Evolutionary conservation across 2,329 filamentous ascomycete genomes (phyloP).

Genomic region (Fusarium guadeloupense): DNA sequence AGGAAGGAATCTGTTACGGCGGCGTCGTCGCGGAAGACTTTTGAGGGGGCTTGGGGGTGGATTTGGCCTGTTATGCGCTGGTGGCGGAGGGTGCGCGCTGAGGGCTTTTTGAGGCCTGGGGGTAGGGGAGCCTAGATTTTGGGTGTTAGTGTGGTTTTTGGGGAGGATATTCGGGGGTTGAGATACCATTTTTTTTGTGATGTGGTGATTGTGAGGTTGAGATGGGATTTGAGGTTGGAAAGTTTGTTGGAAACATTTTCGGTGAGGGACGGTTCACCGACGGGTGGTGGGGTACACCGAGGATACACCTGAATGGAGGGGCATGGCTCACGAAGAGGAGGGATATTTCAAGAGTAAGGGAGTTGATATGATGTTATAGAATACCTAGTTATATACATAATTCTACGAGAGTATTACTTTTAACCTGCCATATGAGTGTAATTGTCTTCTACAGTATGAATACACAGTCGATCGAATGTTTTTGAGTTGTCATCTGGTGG

Average conservation of each 20-base stretch:
- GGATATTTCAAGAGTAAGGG: background rate
- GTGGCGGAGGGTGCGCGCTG: conserved; percentile 65
- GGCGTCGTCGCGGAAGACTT: conserved; percentile 62
- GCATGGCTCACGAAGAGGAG: conserved; percentile 6
- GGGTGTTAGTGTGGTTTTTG: background rate
- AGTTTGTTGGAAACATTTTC: conserved; percentile 39
- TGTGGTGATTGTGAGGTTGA: background rate
- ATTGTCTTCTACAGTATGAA: background rate
- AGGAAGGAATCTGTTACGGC: conserved; percentile 67
- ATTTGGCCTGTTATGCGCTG: conserved; percentile 59
- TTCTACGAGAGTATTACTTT: background rate
- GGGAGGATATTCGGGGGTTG: accelerated
- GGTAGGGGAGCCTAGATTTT: conserved; percentile 43
- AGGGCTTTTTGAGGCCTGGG: conserved; percentile 61
- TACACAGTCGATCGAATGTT: background rate
- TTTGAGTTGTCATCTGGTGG: conserved; percentile 1
- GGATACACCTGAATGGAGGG: conserved; percentile 28
- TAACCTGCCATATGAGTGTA: background rate
- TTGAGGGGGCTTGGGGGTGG: conserved; percentile 61
- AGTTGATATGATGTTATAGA: background rate
- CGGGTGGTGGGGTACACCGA: conserved; percentile 39
- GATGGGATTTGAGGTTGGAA: conserved; percentile 3
- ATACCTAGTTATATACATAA: background rate
- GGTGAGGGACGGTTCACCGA: conserved; percentile 37
- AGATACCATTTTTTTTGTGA: conserved; percentile 34